phyloP scores from a whole-genome alignment of 2,329 filamentous ascomycete genomes.

The Talaromyces albobiverticillius region DNA sequence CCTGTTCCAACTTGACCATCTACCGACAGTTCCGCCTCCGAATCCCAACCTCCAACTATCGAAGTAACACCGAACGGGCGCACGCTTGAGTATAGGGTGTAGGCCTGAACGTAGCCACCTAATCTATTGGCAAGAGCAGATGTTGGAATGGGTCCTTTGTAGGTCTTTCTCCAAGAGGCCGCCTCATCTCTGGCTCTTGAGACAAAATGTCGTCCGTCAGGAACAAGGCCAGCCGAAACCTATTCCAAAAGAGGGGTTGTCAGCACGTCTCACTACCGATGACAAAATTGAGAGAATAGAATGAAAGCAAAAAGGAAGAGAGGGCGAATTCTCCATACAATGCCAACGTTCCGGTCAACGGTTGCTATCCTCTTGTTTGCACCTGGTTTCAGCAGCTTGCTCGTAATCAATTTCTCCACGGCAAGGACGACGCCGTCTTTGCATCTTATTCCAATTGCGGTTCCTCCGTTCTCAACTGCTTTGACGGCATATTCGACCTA shows the following conservation, averaged over 20 bases:
- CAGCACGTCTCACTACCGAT: not conserved
- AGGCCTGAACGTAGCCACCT: conserved; percentile 93
- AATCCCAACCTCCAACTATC: conserved; percentile 91
- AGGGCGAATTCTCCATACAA: conserved; percentile 58
- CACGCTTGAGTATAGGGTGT: conserved; percentile 95
- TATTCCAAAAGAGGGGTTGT: conserved; percentile 33
- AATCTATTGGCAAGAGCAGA: conserved; percentile 86
- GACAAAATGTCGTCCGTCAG: conserved; percentile 92
- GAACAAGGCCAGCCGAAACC: conserved; percentile 92
- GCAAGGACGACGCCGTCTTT: conserved; percentile 96
- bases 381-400: conserved; percentile 90
- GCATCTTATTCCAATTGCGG: conserved; percentile 91
- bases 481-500: conserved; percentile 94
- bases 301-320: not conserved
- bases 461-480: conserved; percentile 96
- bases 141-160: conserved; percentile 91
- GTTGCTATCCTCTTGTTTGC: conserved; percentile 98
- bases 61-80: conserved; percentile 95
- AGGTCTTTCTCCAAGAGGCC: conserved; percentile 82
- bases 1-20: conserved; percentile 87
- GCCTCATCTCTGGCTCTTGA: conserved; percentile 93
- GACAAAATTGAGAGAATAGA: not conserved
- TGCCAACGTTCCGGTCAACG: conserved; percentile 87
- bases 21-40: conserved; percentile 77
- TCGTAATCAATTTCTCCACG: conserved; percentile 92